Evolutionary conservation across 2,329 filamentous ascomycete genomes (phyloP), one percentile per base, ranked within the genome.

Genomic region (Phyllosticta paracitricarpa): DNA sequence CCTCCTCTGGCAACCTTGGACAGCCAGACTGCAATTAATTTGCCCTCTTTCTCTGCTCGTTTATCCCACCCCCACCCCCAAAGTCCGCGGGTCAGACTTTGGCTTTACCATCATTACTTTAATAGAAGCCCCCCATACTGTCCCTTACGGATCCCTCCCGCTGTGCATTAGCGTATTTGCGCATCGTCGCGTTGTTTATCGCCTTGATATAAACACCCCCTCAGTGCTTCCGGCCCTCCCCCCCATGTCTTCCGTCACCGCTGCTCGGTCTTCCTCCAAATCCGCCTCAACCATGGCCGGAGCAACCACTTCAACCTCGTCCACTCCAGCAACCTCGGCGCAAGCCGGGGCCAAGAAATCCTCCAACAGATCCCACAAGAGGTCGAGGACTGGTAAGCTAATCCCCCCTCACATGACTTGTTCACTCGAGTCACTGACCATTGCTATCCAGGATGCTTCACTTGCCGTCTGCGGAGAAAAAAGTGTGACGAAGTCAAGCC

Each of bases 361-460:
- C 71, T 88, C 89, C 77, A 78, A 85, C 70, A 93, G 96, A 80
- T 91, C 94, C 86, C 93, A 97, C 77, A 87, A 91, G 75, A 85
- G 93, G 71, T 97, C 93, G 76, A 86, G 93, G 78, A 95, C 91
- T 85, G 92, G 92, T 96, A 53, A 51, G 62, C 65, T 22, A n/a
- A 14, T 48, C 2, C 40, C n/a, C 17, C 14, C 40, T 6, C 40
- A 48, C 40, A n/a, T 48, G 40, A 48, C 40, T 48, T 17, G 2
- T 68, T 25, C 52, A 19, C 52, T n/a, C 14, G 14, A 48, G 6
- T 48, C 40, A n/a, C 40, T 48, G 17, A 48, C 40, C n/a, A 4
- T 22, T 24, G 24, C 52, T 12, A 67, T 69, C 59, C 69, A 86
- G 85, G 84, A 61, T 87, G 84, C 76, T 87, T 84, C 72, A 87